Conservation (phyloP, 2,329 filamentous ascomycete genomes). For the Cercospora sp. region DNA sequence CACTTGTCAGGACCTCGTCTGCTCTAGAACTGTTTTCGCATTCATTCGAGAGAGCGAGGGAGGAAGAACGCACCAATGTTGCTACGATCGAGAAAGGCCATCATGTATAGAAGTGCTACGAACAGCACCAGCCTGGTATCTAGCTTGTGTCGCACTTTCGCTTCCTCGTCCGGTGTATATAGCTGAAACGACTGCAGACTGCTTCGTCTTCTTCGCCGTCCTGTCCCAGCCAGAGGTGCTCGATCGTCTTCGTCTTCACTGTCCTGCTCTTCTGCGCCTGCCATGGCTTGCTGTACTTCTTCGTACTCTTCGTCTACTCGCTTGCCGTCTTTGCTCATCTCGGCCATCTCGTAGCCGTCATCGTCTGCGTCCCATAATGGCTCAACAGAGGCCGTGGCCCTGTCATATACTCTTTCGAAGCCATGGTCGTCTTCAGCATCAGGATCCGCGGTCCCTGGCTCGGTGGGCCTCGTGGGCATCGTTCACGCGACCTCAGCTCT, state of each 20-base stretch:
- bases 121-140: constrained; percentile 78
- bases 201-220: constrained; percentile 12
- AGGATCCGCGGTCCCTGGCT: neutral
- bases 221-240: constrained; percentile 31
- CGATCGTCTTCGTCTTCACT: constrained; percentile 31
- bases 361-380: constrained; percentile 11
- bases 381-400: neutral
- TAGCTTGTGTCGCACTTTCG: constrained; percentile 58
- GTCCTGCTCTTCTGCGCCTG: constrained; percentile 30
- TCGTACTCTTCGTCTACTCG: constrained; percentile 21
- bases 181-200: constrained; percentile 51
- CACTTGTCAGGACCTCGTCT: neutral
- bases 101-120: constrained; percentile 76
- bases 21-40: too few species aligned
- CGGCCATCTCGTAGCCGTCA: constrained; percentile 32
- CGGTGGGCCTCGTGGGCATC: constrained; percentile 2
- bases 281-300: neutral
- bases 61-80: constrained; percentile 53
- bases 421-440: neutral
- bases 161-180: constrained; percentile 66
- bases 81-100: constrained; percentile 82
- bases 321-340: constrained; percentile 22
- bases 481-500: constrained; percentile 4
- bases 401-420: neutral
- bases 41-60: too few species aligned